phyloP scores from a whole-genome alignment of 2,329 filamentous ascomycete genomes.

The Paramyrothecium sp. region DNA sequence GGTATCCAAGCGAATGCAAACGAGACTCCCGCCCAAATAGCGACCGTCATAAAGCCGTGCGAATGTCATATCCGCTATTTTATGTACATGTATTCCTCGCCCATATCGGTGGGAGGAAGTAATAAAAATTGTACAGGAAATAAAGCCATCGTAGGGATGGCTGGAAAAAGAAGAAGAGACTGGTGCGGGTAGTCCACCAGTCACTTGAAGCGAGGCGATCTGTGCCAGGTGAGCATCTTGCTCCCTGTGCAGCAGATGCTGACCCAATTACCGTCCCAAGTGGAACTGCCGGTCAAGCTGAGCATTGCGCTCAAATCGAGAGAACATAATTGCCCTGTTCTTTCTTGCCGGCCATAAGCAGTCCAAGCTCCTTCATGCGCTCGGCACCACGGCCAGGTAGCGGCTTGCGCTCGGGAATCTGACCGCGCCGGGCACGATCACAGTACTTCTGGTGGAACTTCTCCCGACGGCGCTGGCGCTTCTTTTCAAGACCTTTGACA shows the following conservation, averaged over 20 bases:
- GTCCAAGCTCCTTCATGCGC: slow-evolving; percentile 79
- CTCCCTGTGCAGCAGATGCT: no score
- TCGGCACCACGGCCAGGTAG: slow-evolving; percentile 85
- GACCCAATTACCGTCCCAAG: no score
- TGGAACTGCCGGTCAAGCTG: no score
- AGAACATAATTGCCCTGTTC: slow-evolving; percentile 76
- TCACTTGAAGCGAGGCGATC: no score
- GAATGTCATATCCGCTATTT: not conserved
- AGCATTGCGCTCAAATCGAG: slow-evolving; percentile 53
- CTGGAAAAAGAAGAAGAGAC: not conserved
- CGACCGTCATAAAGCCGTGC: slow-evolving; percentile 5
- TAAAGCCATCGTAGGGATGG: not conserved
- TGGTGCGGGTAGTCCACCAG: no score
- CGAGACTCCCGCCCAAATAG: slow-evolving; percentile 14
- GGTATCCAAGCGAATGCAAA: slow-evolving; percentile 29
- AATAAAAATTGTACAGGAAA: not conserved
- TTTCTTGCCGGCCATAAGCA: slow-evolving; percentile 80
- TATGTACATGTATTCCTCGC: slow-evolving; percentile 10
- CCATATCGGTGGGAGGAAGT: slow-evolving; percentile 5
- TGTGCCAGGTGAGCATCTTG: no score
- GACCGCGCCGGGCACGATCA: slow-evolving; percentile 73
- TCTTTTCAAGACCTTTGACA: slow-evolving; percentile 92
- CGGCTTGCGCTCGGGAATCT: slow-evolving; percentile 61
- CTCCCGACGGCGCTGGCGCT: slow-evolving; percentile 88
- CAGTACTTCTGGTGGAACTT: slow-evolving; percentile 90